A percentile compares a stretch with the other conserved stretches of the same genome.
These are phyloP conservation scores for Ambrosia hybrid DNA, from an alignment of 140 eudicot species.

Conservation along the genomic window DNA sequence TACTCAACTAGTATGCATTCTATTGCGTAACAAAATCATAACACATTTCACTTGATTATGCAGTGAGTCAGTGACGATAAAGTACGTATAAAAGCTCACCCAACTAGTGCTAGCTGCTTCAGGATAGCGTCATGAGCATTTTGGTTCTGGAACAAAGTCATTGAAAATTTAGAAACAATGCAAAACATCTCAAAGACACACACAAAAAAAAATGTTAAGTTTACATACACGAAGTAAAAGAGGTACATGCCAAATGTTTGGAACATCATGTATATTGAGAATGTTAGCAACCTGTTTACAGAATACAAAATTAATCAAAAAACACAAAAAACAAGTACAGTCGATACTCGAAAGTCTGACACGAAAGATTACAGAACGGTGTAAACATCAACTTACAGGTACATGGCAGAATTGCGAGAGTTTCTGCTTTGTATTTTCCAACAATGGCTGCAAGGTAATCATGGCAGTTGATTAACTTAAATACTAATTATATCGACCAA, in stretches of 20 bases:
- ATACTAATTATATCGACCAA: not conserved
- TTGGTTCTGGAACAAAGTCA: constrained; percentile 61
- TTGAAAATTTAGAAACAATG: constrained; percentile 8
- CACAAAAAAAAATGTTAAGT: constrained; percentile 5
- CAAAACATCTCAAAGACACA: constrained; percentile 13
- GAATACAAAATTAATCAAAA: constrained; percentile 9
- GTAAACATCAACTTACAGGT: constrained; percentile 57
- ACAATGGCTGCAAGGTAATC: constrained; percentile 70
- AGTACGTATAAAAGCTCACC: constrained; percentile 44
- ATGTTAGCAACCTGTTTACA: constrained; percentile 68
- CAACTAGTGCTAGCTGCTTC: constrained; percentile 64
- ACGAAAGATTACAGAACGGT: constrained; percentile 8
- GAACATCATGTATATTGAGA: constrained; percentile 91
- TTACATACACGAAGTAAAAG: constrained; percentile 82
- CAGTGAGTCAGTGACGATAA: not conserved
- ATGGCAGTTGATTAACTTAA: not conserved
- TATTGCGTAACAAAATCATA: constrained; percentile 6
- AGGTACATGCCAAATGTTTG: constrained; percentile 96
- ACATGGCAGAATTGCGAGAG: constrained; percentile 96
- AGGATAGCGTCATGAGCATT: constrained; percentile 82
- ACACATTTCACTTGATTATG: constrained; percentile 1
- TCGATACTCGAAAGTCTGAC: not conserved
- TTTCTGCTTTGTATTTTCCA: constrained; percentile 82
- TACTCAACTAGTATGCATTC: not conserved
- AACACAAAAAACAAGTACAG: not conserved